Conservation (phyloP, 2,329 filamentous ascomycete genomes). For the Pyrenophora seminiperda region DNA sequence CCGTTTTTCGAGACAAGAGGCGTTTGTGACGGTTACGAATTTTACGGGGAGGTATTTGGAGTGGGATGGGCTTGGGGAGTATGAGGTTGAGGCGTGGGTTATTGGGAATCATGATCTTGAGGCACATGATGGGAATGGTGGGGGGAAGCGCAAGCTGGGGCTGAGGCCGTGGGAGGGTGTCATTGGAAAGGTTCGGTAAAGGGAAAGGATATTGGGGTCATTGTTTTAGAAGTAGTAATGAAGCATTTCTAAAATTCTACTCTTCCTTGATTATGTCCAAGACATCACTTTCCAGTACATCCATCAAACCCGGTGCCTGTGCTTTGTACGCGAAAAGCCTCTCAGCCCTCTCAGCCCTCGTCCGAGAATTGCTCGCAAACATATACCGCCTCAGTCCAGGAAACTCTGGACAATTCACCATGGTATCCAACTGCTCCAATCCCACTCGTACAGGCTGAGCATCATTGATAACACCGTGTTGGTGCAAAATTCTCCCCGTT, state of each 20-base stretch:
- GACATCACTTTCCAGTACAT: constrained; percentile 42
- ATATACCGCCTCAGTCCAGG: constrained; percentile 41
- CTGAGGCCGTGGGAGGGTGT: constrained; percentile 47
- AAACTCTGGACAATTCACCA: constrained; percentile 24
- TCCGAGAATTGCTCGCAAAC: constrained; percentile 60
- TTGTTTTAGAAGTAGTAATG: no score
- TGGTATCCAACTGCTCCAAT: constrained; percentile 34
- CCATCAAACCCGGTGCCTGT: constrained; percentile 54
- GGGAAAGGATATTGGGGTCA: no score
- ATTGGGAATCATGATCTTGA: constrained; percentile 44
- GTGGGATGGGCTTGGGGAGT: constrained; percentile 36
- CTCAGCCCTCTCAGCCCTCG: constrained; percentile 58
- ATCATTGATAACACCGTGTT: constrained; percentile 28
- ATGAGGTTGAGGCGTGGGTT: constrained; percentile 44
- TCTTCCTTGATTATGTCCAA: constrained; percentile 18
- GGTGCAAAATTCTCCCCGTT: constrained; percentile 33
- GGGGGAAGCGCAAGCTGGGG: constrained; percentile 22
- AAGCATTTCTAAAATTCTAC: no score
- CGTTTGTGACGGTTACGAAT: constrained; percentile 43
- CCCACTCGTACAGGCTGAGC: constrained; percentile 30
- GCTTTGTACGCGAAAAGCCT: constrained; percentile 63
- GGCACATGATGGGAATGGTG: constrained; percentile 24
- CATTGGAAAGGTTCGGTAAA: constrained; percentile 31
- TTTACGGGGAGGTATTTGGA: constrained; percentile 36
- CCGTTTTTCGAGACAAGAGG: constrained; percentile 34